Evolutionary conservation across 1,139 yeast genomes (phyloP).

Genomic region (Yamadazyma conglobata): DNA sequence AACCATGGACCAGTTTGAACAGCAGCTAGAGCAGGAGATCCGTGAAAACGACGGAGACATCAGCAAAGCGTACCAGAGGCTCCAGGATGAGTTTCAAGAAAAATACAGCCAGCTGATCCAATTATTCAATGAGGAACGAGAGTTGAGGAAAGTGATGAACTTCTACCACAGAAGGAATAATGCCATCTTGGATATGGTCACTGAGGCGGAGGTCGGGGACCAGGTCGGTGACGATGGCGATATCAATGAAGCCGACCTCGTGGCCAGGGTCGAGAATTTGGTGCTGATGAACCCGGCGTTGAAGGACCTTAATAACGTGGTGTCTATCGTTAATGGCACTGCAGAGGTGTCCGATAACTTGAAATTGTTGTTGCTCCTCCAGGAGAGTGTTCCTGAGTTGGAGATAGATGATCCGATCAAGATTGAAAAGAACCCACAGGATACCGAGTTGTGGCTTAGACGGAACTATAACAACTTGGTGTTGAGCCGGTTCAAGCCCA

Average conservation of each 20-base stretch:
- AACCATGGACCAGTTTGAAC: conserved; percentile 7
- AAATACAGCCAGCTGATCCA: conserved; percentile 12
- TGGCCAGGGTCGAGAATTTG: conserved; percentile 22
- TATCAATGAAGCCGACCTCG: conserved; percentile 16
- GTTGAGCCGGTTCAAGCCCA: conserved; percentile 33
- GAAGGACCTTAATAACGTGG: conserved; percentile 11
- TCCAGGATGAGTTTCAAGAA: conserved; percentile 13
- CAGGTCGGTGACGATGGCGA: conserved; percentile 23
- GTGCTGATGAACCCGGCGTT: conserved; percentile 22
- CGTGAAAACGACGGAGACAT: conserved; percentile 14
- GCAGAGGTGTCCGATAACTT: conserved; percentile 2
- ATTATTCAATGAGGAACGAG: conserved; percentile 29
- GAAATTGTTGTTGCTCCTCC: conserved; percentile 14
- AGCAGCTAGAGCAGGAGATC: conserved; percentile 11
- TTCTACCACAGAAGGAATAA: conserved; percentile 38
- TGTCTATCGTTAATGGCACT: conserved; percentile 2
- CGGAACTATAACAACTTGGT: conserved; percentile 36
- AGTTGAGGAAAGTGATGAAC: conserved; percentile 33
- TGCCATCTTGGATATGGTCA: conserved; percentile 32
- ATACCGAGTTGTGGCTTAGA: conserved; percentile 36
- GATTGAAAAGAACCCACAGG: conserved; percentile 39
- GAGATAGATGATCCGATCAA: conserved; percentile 36
- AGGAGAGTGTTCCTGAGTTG: conserved; percentile 37
- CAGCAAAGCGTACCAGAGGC: conserved; percentile 9
- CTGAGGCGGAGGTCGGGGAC: conserved; percentile 13